A percentile compares a stretch with the other conserved stretches of the same genome.
Conservation (phyloP, 352 stramenopile genomes). For the Globisporangium camurandrum region DNA sequence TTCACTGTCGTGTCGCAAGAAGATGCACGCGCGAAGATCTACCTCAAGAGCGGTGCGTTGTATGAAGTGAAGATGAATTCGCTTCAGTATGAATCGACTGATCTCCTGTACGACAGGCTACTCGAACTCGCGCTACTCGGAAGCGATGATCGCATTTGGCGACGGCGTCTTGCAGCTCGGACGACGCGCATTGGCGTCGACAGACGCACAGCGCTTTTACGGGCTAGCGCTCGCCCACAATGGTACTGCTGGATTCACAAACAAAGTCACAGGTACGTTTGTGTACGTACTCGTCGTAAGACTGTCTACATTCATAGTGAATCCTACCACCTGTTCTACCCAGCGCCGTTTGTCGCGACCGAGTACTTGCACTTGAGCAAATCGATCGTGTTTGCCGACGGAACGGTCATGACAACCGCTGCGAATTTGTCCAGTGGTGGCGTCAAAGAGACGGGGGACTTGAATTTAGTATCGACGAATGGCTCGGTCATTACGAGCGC, state of each 20-base stretch:
- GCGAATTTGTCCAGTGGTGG: slow-evolving; percentile 60
- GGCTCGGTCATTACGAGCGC: slow-evolving; percentile 59
- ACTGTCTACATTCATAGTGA: neutral
- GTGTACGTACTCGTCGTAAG: too few species aligned
- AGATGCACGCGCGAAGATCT: slow-evolving; percentile 52
- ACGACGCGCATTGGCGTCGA: slow-evolving; percentile 34
- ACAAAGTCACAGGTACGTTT: slow-evolving; percentile 44
- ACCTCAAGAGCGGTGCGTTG: slow-evolving; percentile 63
- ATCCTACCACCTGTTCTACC: too few species aligned
- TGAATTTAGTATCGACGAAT: slow-evolving; percentile 67
- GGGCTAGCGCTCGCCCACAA: slow-evolving; percentile 63
- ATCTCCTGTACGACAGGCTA: slow-evolving; percentile 29
- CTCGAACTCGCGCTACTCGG: slow-evolving; percentile 59
- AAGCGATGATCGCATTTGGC: slow-evolving; percentile 65
- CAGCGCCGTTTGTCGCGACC: slow-evolving; percentile 51
- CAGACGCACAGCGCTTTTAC: slow-evolving; percentile 55
- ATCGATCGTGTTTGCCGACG: slow-evolving; percentile 65
- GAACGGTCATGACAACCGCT: slow-evolving; percentile 72
- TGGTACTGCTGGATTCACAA: slow-evolving; percentile 57
- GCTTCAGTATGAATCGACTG: neutral
- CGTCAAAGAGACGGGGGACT: slow-evolving; percentile 60
- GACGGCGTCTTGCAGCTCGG: slow-evolving; percentile 56
- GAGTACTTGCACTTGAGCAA: slow-evolving; percentile 61
- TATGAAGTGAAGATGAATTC: neutral
- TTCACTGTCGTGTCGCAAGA: slow-evolving; percentile 75